A percentile compares a stretch with the other conserved stretches of the same genome.
Conservation (phyloP, 1,284 basidiomycete species). For the Microbotryum lychnidis-dioicae region DNA sequence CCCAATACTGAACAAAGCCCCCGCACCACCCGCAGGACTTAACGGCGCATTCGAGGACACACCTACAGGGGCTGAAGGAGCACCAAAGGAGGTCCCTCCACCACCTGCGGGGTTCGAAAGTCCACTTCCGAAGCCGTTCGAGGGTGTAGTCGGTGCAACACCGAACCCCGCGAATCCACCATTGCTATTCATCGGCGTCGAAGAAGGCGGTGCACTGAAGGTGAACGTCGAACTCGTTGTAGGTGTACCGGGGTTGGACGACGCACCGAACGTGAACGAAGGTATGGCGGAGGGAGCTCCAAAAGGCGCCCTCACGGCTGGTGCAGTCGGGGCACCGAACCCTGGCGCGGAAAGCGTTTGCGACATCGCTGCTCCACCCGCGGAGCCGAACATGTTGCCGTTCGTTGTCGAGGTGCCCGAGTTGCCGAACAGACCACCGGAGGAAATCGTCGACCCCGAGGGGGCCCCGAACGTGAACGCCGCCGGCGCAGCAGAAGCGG, state of each 20-base stretch:
- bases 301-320: background rate
- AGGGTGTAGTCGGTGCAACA: background rate
- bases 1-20: conserved; percentile 2
- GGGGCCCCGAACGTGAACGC: conserved; percentile 12
- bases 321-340: conserved; percentile 1
- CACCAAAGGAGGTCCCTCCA: background rate
- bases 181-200: background rate
- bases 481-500: conserved; percentile 5
- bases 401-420: background rate
- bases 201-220: background rate
- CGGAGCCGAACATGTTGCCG: too few species aligned
- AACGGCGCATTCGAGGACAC: background rate
- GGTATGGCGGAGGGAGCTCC: background rate
- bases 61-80: background rate
- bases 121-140: background rate
- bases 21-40: background rate
- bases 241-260: background rate
- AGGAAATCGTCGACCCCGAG: background rate
- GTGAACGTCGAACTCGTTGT: background rate
- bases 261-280: conserved; percentile 2
- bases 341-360: background rate
- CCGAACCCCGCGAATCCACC: background rate
- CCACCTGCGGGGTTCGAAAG: background rate
- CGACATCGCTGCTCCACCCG: too few species aligned
- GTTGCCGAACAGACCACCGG: background rate